phyloP scores from a whole-genome alignment of 768 basidiomycete species.

The Suillus subaureus region DNA sequence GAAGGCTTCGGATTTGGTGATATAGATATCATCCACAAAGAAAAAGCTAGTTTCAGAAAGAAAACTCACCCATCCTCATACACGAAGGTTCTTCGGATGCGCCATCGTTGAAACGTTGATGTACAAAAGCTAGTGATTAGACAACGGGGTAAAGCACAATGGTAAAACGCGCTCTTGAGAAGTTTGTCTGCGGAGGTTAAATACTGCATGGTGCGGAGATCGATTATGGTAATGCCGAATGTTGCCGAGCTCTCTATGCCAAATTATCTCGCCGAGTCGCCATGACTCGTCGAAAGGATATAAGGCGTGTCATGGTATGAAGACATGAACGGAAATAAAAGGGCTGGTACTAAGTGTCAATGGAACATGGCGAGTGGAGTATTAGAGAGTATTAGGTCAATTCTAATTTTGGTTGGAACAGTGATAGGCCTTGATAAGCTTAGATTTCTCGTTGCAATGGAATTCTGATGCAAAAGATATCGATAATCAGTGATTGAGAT shows the following conservation, averaged over 20 bases:
- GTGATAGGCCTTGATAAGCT: no score
- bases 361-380: background rate
- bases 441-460: no score
- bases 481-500: no score
- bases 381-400: no score
- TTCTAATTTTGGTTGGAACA: no score
- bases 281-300: background rate
- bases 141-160: no score
- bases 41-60: background rate
- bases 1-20: constrained; percentile 31
- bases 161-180: background rate
- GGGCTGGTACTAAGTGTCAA: background rate
- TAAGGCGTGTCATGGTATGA: background rate
- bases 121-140: background rate
- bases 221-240: background rate
- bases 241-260: background rate
- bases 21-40: background rate
- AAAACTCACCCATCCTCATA: background rate
- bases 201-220: background rate
- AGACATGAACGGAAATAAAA: background rate
- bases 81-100: background rate
- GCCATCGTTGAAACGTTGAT: no score
- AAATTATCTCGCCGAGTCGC: background rate
- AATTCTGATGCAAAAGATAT: no score
- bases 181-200: background rate